phyloP scores from a whole-genome alignment of 2,329 filamentous ascomycete species.

The Furcasterigmium sp. region DNA sequence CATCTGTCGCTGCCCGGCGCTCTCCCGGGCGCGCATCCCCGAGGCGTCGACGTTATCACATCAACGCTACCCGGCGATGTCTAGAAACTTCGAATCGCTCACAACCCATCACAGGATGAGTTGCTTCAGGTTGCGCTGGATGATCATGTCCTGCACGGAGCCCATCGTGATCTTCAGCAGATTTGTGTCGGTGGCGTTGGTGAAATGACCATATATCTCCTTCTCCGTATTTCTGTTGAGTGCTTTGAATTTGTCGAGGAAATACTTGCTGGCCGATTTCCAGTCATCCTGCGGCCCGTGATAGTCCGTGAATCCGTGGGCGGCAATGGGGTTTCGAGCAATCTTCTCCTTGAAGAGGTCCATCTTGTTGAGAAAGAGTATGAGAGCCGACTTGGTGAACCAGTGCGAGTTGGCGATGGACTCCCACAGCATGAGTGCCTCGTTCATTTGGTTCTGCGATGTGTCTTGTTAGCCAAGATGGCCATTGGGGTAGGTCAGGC shows the following conservation, averaged over 20 bases:
- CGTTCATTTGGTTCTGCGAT: constrained; percentile 80
- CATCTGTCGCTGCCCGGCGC: too few relatives aligned
- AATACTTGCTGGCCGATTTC: constrained; percentile 73
- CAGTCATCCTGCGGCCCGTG: constrained; percentile 65
- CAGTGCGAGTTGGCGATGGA: constrained; percentile 82
- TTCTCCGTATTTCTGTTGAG: constrained; percentile 65
- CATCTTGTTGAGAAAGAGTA: constrained; percentile 85
- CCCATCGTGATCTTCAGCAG: constrained; percentile 82
- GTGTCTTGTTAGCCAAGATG: constrained; percentile 13
- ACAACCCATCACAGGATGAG: constrained; percentile 60
- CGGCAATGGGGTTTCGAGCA: constrained; percentile 61
- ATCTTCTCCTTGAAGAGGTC: constrained; percentile 80
- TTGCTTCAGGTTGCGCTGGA: constrained; percentile 76
- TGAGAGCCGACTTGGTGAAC: constrained; percentile 77
- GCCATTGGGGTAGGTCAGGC: not conserved
- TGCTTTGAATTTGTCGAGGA: constrained; percentile 74
- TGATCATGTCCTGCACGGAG: constrained; percentile 83
- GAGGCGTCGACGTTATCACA: too few relatives aligned
- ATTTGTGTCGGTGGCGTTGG: constrained; percentile 62
- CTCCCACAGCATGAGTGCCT: constrained; percentile 82
- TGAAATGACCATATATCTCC: constrained; percentile 59
- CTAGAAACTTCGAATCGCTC: too few relatives aligned
- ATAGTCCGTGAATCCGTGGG: constrained; percentile 75
- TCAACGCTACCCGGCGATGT: too few relatives aligned
- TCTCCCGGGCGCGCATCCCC: too few relatives aligned